Conservation (phyloP, 1,139 yeast species). For the Taiozyma sp. region DNA sequence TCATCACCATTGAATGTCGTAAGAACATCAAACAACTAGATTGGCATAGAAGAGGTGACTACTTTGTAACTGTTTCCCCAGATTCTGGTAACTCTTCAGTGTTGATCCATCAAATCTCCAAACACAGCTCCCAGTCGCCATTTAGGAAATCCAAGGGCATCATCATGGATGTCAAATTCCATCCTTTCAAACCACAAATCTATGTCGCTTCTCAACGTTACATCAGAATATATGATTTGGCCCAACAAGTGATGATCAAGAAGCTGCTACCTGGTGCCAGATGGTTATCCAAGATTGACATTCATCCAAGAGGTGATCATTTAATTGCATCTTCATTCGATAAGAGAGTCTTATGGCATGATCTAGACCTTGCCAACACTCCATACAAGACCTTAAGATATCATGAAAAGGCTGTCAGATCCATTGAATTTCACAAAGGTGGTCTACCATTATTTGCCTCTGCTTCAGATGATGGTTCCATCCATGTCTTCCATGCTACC, state of each 20-base stretch:
- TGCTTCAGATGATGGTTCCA: slow-evolving; percentile 92
- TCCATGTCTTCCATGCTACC: slow-evolving; percentile 94
- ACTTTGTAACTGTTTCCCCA: slow-evolving; percentile 90
- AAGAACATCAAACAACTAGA: slow-evolving; percentile 76
- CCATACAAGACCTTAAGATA: slow-evolving; percentile 95
- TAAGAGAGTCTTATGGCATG: slow-evolving; percentile 96
- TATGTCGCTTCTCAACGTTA: slow-evolving; percentile 94
- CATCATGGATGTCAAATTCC: slow-evolving; percentile 94
- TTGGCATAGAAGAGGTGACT: slow-evolving; percentile 98
- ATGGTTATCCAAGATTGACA: slow-evolving; percentile 87
- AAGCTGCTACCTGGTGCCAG: slow-evolving; percentile 93
- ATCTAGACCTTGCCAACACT: slow-evolving; percentile 78
- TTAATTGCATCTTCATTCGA: slow-evolving; percentile 90
- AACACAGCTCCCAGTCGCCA: slow-evolving; percentile 96
- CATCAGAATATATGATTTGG: slow-evolving; percentile 82
- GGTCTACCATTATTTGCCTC: slow-evolving; percentile 87
- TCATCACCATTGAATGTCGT: slow-evolving; percentile 63
- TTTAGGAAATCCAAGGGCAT: slow-evolving; percentile 91
- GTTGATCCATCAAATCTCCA: slow-evolving; percentile 87
- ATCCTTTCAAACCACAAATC: slow-evolving; percentile 91
- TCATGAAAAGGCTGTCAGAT: slow-evolving; percentile 91
- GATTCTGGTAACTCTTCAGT: slow-evolving; percentile 86
- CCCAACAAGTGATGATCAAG: slow-evolving; percentile 78
- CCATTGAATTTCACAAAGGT: slow-evolving; percentile 78
- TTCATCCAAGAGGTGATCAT: slow-evolving; percentile 96